A percentile compares a stretch with the other conserved stretches of the same genome.
phyloP scores from a whole-genome alignment of 495 filamentous ascomycete genomes.

The Penicillium parvum region DNA sequence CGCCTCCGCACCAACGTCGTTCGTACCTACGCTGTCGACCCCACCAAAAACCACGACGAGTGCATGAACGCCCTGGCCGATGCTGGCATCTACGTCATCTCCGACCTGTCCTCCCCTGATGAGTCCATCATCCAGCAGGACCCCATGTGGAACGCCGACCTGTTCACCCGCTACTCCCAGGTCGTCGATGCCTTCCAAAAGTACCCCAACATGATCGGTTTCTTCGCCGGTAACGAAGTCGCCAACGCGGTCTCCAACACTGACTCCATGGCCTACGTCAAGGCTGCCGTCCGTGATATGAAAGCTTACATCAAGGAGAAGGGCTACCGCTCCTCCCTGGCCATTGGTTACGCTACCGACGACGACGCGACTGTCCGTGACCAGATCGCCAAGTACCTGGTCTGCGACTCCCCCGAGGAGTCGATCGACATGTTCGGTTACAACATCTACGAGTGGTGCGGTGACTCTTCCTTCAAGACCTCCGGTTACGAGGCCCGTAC shows the following conservation, averaged over 20 bases:
- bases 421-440: slow-evolving; percentile 97
- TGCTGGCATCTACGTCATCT: slow-evolving; percentile 92
- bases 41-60: slow-evolving; percentile 64
- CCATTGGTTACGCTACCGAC: slow-evolving; percentile 93
- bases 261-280: slow-evolving; percentile 83
- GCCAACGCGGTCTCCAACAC: slow-evolving; percentile 84
- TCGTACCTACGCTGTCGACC: slow-evolving; percentile 91
- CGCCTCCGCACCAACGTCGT: slow-evolving; percentile 83
- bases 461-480: slow-evolving; percentile 62
- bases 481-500: slow-evolving; percentile 82
- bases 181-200: slow-evolving; percentile 78
- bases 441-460: slow-evolving; percentile 99
- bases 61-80: slow-evolving; percentile 86
- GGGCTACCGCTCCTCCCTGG: slow-evolving; percentile 64
- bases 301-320: slow-evolving; percentile 87
- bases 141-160: slow-evolving; percentile 71
- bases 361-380: slow-evolving; percentile 78
- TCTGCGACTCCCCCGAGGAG: slow-evolving; percentile 66
- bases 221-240: slow-evolving; percentile 98
- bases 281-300: slow-evolving; percentile 93
- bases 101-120: slow-evolving; percentile 77
- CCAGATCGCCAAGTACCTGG: slow-evolving; percentile 82
- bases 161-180: slow-evolving; percentile 77
- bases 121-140: slow-evolving; percentile 77
- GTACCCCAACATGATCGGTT: slow-evolving; percentile 88